Base-by-base conservation (phyloP, 768 basidiomycete species). In the Kwoniella newhampshirensis region DNA sequence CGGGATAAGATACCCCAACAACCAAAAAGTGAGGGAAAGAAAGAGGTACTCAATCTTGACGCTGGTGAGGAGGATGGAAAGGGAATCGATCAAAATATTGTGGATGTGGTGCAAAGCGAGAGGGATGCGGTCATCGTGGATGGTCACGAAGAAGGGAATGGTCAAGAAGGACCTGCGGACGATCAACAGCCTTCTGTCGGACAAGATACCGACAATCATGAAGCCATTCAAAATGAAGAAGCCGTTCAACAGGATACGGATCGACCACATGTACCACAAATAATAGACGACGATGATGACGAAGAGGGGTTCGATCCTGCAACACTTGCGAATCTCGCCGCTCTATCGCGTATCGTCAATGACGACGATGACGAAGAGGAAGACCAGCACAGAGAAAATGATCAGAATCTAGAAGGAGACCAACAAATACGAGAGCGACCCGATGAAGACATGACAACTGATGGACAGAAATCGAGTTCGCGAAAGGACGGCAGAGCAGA, bases 261-360 rank as follows among this genome's bases (percentile, higher is more conserved):
- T n/a, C n/a, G 32, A 32, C 13, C 32, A 32, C 32, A 32, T 32
- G 32, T 13, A 40, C 26, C 18, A 54, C 27, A 30, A 52, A 52
- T 40, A 43, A 37, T 25, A 30, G 26, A 12, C 12, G 20, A 40
- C 42, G 23, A 23, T 44, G 59, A 60, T 23, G 64, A 62, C 36
- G 59, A 51, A 25, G 60, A 64, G 36, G 63, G 59, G 2, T 66
- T 72, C 26, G 68, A 73, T 43, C 64, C 68, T 1, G 64, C 52
- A 5, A 73, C 66, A 44, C 51, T 70, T 3, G 71, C 66, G 3
- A 68, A 69, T 49, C 58, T 70, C 27, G 71, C 68, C 36, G 68
- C 68, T 17, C 52, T 70, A n/a, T 68, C 65, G 1, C 44, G 66
- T 4, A 66, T 68, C 13, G 54, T 42, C 20, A 49, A 46, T 12